A percentile compares a stretch with the other conserved stretches of the same genome.
Conservation (phyloP, 2,329 filamentous ascomycete species). For the Phialophora verrucosa region DNA sequence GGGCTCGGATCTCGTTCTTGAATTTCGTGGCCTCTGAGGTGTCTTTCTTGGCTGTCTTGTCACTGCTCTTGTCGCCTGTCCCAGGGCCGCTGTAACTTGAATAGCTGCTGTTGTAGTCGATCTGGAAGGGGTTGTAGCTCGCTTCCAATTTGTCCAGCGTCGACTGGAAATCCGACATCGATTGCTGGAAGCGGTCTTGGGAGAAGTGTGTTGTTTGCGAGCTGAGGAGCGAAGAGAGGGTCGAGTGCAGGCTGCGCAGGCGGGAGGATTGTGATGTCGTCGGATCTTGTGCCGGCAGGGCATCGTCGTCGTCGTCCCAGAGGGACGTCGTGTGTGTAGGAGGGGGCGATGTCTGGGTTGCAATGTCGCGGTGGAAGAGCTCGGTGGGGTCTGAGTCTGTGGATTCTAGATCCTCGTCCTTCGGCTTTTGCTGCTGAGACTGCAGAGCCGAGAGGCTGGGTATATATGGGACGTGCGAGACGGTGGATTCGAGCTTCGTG, state of each 20-base stretch:
- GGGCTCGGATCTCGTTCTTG: constrained; percentile 65
- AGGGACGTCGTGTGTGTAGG: constrained; percentile 48
- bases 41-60: constrained; percentile 48
- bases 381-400: constrained; percentile 65
- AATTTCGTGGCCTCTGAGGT: constrained; percentile 58
- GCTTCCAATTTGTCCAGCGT: constrained; percentile 34
- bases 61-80: constrained; percentile 44
- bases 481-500: constrained; percentile 58
- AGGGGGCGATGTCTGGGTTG: constrained; percentile 63
- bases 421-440: constrained; percentile 35
- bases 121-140: constrained; percentile 41
- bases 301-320: constrained; percentile 32
- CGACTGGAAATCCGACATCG: constrained; percentile 31
- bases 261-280: constrained; percentile 34
- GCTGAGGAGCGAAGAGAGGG: constrained; percentile 58
- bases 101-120: constrained; percentile 27
- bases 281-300: constrained; percentile 23
- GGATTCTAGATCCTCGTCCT: constrained; percentile 56
- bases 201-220: constrained; percentile 51
- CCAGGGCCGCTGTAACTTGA: constrained; percentile 42
- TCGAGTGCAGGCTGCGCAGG: constrained; percentile 56
- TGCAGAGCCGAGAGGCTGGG: constrained; percentile 24
- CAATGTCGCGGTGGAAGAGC: constrained; percentile 67
- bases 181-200: constrained; percentile 39
- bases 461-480: constrained; percentile 58